Conservation (phyloP, 495 filamentous ascomycete genomes). For the Penicillium coprophilum region DNA sequence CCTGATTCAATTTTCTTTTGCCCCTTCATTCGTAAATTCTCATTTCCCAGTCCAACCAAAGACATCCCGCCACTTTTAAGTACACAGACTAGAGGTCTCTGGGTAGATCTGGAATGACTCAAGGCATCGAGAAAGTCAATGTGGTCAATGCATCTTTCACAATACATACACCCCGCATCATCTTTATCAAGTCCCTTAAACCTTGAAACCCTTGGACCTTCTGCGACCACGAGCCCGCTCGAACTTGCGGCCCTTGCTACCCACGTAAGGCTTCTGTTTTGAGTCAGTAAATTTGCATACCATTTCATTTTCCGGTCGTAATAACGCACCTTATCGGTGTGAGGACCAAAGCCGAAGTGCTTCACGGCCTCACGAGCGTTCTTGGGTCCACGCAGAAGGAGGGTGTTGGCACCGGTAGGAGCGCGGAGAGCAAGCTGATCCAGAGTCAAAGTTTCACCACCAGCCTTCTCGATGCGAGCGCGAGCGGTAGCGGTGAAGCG, state of each 20-base stretch:
- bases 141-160: slow-evolving; percentile 13
- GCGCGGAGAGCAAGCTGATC: slow-evolving; percentile 93
- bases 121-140: slow-evolving; percentile 19
- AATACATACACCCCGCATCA: slow-evolving; percentile 19
- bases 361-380: slow-evolving; percentile 95
- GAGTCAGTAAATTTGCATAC: slow-evolving; percentile 21
- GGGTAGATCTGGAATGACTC: slow-evolving; percentile 22
- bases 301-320: not conserved
- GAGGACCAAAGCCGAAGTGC: slow-evolving; percentile 97
- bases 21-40: slow-evolving; percentile 29
- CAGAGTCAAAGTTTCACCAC: slow-evolving; percentile 90
- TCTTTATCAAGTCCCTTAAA: slow-evolving; percentile 54
- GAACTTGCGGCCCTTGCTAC: slow-evolving; percentile 99
- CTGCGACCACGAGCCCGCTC: slow-evolving; percentile 97
- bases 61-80: slow-evolving; percentile 25
- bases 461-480: slow-evolving; percentile 86
- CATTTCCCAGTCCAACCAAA: slow-evolving; percentile 27
- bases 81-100: slow-evolving; percentile 30
- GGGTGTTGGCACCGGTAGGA: slow-evolving; percentile 90
- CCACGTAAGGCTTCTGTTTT: slow-evolving; percentile 84
- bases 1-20: slow-evolving; percentile 38
- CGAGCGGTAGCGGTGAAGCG: slow-evolving; percentile 95
- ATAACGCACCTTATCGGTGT: slow-evolving; percentile 84
- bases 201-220: slow-evolving; percentile 97
- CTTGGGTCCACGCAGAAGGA: slow-evolving; percentile 94